Percentiles rank a stretch among this genome's conserved stretches.
Conservation (phyloP, 345 rosid genomes). For the Citrus reticulata region DNA sequence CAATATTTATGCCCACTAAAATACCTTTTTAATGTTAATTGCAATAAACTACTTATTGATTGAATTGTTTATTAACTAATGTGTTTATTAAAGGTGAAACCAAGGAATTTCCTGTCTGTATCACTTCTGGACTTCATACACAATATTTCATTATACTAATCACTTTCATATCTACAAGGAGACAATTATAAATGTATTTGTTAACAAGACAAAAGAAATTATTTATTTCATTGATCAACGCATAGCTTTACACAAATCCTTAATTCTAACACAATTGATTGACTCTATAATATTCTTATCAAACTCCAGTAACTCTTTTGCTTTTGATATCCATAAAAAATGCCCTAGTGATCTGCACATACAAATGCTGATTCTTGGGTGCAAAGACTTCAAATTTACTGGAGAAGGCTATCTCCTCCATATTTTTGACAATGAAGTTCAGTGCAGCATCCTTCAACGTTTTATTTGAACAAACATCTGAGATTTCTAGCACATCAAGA, state of each 20-base stretch:
- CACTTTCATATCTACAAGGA: not conserved
- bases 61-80: not conserved
- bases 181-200: not conserved
- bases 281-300: not conserved
- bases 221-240: constrained; percentile 4
- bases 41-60: not conserved
- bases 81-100: not conserved
- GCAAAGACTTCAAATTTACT: constrained; percentile 58
- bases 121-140: constrained; percentile 2
- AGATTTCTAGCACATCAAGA: constrained; percentile 62
- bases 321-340: constrained; percentile 45
- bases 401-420: constrained; percentile 58
- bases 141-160: not conserved
- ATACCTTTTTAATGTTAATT: not conserved
- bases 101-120: not conserved
- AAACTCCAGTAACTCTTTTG: constrained; percentile 19
- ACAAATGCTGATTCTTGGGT: constrained; percentile 49
- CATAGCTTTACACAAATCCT: not conserved
- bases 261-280: not conserved
- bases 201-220: not conserved
- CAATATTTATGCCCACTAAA: not conserved
- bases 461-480: constrained; percentile 51
- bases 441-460: constrained; percentile 49
- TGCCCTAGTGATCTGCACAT: constrained; percentile 67
- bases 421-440: constrained; percentile 52